Conservation (phyloP, 106 monocot species). For the Narthecium ossifragum region DNA sequence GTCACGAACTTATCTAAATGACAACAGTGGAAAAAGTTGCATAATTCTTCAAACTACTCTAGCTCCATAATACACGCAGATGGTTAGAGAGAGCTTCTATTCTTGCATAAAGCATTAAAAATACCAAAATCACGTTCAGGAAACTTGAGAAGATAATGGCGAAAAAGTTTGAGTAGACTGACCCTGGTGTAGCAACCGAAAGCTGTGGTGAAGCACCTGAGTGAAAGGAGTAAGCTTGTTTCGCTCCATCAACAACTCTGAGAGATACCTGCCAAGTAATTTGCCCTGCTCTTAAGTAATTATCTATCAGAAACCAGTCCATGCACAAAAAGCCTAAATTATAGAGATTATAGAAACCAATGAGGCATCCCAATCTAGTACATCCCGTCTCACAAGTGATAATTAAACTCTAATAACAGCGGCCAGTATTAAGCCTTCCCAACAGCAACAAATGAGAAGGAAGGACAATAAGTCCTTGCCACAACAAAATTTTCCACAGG, state of each 20-base stretch:
- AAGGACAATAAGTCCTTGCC: not conserved
- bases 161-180: conserved; percentile 14
- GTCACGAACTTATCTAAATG: no score
- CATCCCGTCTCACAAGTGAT: not conserved
- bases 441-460: not conserved
- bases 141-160: not conserved
- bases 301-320: not conserved
- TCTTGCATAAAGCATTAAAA: not conserved
- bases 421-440: not conserved
- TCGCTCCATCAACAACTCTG: conserved; percentile 73
- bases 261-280: conserved; percentile 54
- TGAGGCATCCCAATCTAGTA: not conserved
- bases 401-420: not conserved
- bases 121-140: not conserved
- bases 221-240: conserved; percentile 77
- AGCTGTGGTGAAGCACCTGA: conserved; percentile 70
- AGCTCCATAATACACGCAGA: not conserved
- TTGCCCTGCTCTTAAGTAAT: not conserved
- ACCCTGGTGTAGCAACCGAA: conserved; percentile 82
- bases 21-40: not conserved
- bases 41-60: not conserved
- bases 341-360: not conserved
- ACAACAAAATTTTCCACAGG: not conserved
- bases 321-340: not conserved
- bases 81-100: not conserved